Base-by-base conservation (phyloP, 805 yeast genomes). In the Candida boidinii region DNA sequence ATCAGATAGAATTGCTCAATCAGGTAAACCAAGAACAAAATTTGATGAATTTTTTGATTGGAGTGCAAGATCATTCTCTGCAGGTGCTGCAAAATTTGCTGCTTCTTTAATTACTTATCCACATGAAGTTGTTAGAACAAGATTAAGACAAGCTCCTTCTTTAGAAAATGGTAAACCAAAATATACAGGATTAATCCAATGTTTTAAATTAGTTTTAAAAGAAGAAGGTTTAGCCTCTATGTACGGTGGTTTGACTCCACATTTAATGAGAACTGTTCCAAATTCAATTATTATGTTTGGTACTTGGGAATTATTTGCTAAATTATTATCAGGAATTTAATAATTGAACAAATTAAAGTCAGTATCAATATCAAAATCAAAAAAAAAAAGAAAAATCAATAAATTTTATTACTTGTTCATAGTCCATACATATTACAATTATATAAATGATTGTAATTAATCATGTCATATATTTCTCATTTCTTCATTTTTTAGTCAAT, bases 211-310 rank as follows among this genome's bases (percentile, higher is more conserved):
- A 20, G 76, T 92, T n/a, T 61, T 86, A 13, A 83, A 79, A 48
- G 96, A 92, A 51, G 98, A 92, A 60, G 98, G 99, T 1, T 58
- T 90, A 33, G 79, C 71, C 7, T 81, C 95, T 10, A 82, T 92
- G 86, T 92, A 92, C 54, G 96, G 99, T 35, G 99, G 99, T 1
- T 67, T 92, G 48, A 92, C 99, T 2, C 96, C 99, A 4, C 99
- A 92, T 60, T 64, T 92, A 49, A 71, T 92, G 63, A 75, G 98
- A 58, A 92, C 98, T 0, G 98, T 92, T 33, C 99, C 99, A 3
- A 92, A 92, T 59, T 83, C 95, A 50, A 87, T 92, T 53, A 90
- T 92, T 46, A 92, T 92, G 98, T 92, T 92, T 64, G 98, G 99
- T 29, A 88, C 97, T 3, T 92, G 97, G 97, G 99, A 92, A 53